These are phyloP conservation scores for Cubamyces lactineus DNA, from an alignment of 768 basidiomycete species.

Conservation along the genomic window DNA sequence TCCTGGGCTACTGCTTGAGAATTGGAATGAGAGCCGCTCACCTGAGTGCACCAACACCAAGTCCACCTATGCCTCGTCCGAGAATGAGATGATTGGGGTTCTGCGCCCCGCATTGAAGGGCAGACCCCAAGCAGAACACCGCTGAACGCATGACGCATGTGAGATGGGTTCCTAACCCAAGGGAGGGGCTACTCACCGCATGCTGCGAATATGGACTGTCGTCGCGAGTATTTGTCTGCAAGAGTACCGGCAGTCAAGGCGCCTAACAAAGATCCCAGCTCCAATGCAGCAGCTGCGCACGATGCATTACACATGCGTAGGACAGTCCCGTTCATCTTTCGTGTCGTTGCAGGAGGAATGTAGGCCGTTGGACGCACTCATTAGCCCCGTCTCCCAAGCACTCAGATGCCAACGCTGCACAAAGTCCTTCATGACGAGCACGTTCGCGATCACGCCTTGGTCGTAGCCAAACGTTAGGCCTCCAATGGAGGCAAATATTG, in stretches of 20 bases:
- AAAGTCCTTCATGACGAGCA: conserved; percentile 83
- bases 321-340: background rate
- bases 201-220: conserved; percentile 66
- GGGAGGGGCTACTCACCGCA: conserved; percentile 51
- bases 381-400: conserved; percentile 72
- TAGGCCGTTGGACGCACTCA: conserved; percentile 56
- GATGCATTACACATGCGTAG: background rate
- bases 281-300: conserved; percentile 68
- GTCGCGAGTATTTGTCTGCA: conserved; percentile 69
- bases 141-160: conserved; percentile 38
- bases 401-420: conserved; percentile 67
- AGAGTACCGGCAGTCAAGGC: conserved; percentile 67
- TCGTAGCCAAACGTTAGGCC: conserved; percentile 83
- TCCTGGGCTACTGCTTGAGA: too few species aligned
- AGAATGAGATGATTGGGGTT: conserved; percentile 59
- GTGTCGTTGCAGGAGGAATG: background rate
- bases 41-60: conserved; percentile 71
- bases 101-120: conserved; percentile 65
- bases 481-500: conserved; percentile 75
- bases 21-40: conserved; percentile 30
- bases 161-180: background rate
- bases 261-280: conserved; percentile 80
- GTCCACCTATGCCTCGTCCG: conserved; percentile 75
- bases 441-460: conserved; percentile 85
- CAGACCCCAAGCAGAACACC: conserved; percentile 73